Base-by-base conservation (phyloP, 164 flowering plant genomes). In the Tetracentron sinense region DNA sequence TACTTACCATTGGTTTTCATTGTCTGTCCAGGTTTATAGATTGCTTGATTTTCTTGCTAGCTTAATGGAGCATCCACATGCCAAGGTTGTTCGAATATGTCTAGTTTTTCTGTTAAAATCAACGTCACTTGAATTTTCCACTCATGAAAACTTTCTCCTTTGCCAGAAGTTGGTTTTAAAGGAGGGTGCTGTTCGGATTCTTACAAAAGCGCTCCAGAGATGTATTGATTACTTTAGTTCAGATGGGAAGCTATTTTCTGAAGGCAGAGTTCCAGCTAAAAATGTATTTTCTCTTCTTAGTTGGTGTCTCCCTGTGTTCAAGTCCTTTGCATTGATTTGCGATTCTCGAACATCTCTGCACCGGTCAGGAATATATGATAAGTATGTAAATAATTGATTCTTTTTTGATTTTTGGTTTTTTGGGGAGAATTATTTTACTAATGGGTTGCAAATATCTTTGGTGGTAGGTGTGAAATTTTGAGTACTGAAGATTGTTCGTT, bases 11-110 rank as follows among this genome's bases (percentile, higher is more conserved):
- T 56, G 42, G 11, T 28, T 70, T 1, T 57, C 50, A 14, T 49
- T 62, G 25, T 30, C 28, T 56, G 56, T 76, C n/a, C 81, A 94
- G 99, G 82, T 78, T 46, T 79, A 76, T 64, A 77, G 83, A 67
- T 71, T 78, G 63, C 87, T 94, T 59, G 84, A 84, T 65, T 91
- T 94, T 77, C 68, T 86, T 72, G 82, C 82, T 60, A 73, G 83
- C 65, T 73, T 88, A 52, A 60, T 86, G 85, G 99, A 94, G 77
- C 97, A 94, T 85, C 96, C 96, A 23, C 66, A 56, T 67, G 83
- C 83, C 59, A 88, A 86, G 97, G 99, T 95, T 61, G 57, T 60
- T 6, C 47, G 25, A 22, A 35, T 55, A 20, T 22, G 8, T 59
- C 27, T 27, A 21, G n/a, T 42, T 21, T 42, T 42, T 50, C 29